These are phyloP conservation scores for Candida tropicalis DNA, from an alignment of 1,139 yeast species.

Conservation along the genomic window DNA sequence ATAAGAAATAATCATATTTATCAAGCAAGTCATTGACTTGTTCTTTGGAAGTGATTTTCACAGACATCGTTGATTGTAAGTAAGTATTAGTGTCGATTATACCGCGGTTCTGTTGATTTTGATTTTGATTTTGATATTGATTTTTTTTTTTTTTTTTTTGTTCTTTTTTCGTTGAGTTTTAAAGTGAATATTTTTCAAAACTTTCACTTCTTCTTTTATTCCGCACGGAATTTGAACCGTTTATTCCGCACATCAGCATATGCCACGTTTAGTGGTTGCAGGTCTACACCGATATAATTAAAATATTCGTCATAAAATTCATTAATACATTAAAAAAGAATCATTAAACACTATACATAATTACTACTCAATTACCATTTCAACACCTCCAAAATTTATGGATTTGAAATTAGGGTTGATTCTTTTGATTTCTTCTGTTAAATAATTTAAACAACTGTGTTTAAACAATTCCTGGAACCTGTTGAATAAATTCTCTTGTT, in stretches of 20 bases:
- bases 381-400: slow-evolving; percentile 5
- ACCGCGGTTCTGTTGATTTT: background rate
- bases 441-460: slow-evolving; percentile 14
- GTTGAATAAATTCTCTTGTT: slow-evolving; percentile 8
- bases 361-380: background rate
- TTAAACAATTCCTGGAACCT: slow-evolving; percentile 16
- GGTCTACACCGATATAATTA: too few relatives aligned
- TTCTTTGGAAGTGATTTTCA: slow-evolving; percentile 19
- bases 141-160: background rate
- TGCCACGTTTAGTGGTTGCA: too few relatives aligned
- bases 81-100: too few relatives aligned
- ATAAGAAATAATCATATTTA: slow-evolving; percentile 42
- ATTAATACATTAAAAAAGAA: background rate
- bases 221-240: too few relatives aligned
- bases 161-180: too few relatives aligned
- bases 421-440: background rate
- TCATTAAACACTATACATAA: background rate
- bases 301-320: too few relatives aligned
- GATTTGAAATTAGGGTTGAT: background rate
- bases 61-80: slow-evolving; percentile 22
- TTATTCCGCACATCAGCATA: too few relatives aligned
- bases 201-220: too few relatives aligned
- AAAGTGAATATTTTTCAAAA: background rate
- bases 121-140: background rate
- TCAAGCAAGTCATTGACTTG: slow-evolving; percentile 24